Evolutionary conservation across 148 eudicot species (phyloP), one percentile per base, ranked within the genome.

Genomic region (Polygonum maritimum): DNA sequence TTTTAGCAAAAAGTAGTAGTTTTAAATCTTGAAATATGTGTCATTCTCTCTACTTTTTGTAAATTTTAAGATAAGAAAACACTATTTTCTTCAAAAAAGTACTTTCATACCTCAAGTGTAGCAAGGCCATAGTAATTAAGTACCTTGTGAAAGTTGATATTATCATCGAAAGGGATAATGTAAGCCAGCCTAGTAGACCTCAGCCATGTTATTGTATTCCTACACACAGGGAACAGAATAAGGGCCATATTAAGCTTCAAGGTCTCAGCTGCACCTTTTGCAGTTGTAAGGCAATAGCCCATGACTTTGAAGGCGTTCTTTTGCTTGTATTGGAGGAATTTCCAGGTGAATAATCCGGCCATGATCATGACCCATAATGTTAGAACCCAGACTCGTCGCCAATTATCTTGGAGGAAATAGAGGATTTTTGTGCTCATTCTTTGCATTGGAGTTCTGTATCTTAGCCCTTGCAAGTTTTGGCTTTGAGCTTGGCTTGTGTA

Each of bases 81-180:
- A n/a, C n/a, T n/a, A n/a, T n/a, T n/a, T n/a, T n/a, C n/a, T n/a
- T n/a, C n/a, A n/a, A n/a, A n/a, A n/a, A n/a, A n/a, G n/a, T n/a
- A n/a, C n/a, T n/a, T n/a, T n/a, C n/a, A n/a, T n/a, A n/a, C n/a
- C n/a, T n/a, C n/a, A n/a, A n/a, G n/a, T n/a, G n/a, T n/a, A n/a
- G n/a, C n/a, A n/a, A n/a, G n/a, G n/a, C n/a, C n/a, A n/a, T n/a
- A 26, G 54, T 26, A 26, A 26, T 26, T 26, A 26, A 26, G 31
- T 90, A 95, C 99, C 98, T 96, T 92, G 74, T 96, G 99, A 75
- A 96, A 96, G 87, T 96, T 96, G 84, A 96, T 91, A 75, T 91
- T 96, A 86, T 96, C 99, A 69, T 96, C 92, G 71, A 96, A 91
- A 14, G 99, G 98, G 74, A 96, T 82, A 78, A 82, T 76, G 74